Conservation (phyloP, 352 stramenopile species). For the Globisporangium camurandrum region DNA sequence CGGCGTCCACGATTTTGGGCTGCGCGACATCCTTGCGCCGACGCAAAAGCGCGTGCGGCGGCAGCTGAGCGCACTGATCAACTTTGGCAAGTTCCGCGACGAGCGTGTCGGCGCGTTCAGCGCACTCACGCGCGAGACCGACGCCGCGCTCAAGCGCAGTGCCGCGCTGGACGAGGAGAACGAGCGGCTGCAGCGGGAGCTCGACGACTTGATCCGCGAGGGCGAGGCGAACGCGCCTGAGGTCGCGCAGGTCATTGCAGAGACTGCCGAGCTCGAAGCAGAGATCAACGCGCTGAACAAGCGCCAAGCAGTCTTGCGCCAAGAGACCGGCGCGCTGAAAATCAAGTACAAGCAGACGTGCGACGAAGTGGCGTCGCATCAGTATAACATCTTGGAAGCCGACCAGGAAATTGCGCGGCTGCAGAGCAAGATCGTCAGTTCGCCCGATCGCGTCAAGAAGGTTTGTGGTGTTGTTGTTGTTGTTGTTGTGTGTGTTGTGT, state of each 20-base stretch:
- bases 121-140: slow-evolving; percentile 72
- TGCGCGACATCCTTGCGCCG: slow-evolving; percentile 88
- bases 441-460: slow-evolving; percentile 77
- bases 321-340: slow-evolving; percentile 81
- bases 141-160: slow-evolving; percentile 38
- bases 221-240: slow-evolving; percentile 46
- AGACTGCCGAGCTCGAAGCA: slow-evolving; percentile 77
- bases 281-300: slow-evolving; percentile 91
- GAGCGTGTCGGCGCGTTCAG: slow-evolving; percentile 86
- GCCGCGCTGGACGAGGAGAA: slow-evolving; percentile 53
- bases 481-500: too few species aligned
- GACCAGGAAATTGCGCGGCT: slow-evolving; percentile 78
- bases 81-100: slow-evolving; percentile 96
- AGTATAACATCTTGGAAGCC: slow-evolving; percentile 81
- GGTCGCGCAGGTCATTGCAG: slow-evolving; percentile 54
- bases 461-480: too few species aligned
- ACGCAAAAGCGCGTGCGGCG: slow-evolving; percentile 85
- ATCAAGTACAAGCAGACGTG: slow-evolving; percentile 70
- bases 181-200: slow-evolving; percentile 45
- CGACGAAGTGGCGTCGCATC: slow-evolving; percentile 53
- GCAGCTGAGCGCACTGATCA: slow-evolving; percentile 95
- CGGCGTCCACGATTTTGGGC: slow-evolving; percentile 92
- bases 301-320: slow-evolving; percentile 78
- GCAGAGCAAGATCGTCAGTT: slow-evolving; percentile 84
- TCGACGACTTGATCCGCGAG: slow-evolving; percentile 51